Conservation (phyloP, 2,329 filamentous ascomycete species). For the Ophiostoma triangulosporum region DNA sequence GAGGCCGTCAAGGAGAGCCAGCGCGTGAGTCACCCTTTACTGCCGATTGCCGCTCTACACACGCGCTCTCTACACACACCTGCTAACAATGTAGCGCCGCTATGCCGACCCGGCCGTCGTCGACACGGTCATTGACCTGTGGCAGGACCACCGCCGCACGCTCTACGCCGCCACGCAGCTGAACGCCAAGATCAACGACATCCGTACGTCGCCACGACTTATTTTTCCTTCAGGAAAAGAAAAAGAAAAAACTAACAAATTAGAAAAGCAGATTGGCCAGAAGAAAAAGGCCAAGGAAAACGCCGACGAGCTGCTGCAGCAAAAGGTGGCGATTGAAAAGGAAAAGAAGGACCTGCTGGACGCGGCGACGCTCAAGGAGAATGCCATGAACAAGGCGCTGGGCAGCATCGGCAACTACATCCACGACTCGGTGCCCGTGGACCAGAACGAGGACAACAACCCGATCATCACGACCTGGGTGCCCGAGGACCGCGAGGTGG, state of each 20-base stretch:
- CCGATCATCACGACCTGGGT: conserved; percentile 62
- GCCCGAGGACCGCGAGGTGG: conserved; percentile 55
- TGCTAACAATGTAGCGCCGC: conserved; percentile 35
- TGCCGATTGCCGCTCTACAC: no score
- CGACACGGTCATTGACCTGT: conserved; percentile 79
- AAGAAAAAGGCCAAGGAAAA: conserved; percentile 95
- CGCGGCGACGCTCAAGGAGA: conserved; percentile 57
- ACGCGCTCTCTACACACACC: no score
- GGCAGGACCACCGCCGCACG: conserved; percentile 67
- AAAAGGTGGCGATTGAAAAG: conserved; percentile 54
- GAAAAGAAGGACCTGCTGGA: conserved; percentile 72
- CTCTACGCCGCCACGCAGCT: conserved; percentile 51
- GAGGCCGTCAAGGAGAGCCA: conserved; percentile 89
- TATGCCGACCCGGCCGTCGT: conserved; percentile 71
- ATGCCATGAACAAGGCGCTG: conserved; percentile 60
- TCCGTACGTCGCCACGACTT: conserved; percentile 8
- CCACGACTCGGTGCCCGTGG: conserved; percentile 73
- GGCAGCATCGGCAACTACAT: conserved; percentile 84
- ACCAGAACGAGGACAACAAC: conserved; percentile 84
- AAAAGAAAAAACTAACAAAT: not conserved
- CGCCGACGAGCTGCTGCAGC: conserved; percentile 61
- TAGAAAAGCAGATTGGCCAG: conserved; percentile 15
- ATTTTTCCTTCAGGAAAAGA: fast-evolving
- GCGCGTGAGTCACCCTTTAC: conserved; percentile 25
- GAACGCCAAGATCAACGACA: conserved; percentile 69